Evolutionary conservation across 2,329 filamentous ascomycete species (phyloP).

Genomic region (Apiospora koreana): DNA sequence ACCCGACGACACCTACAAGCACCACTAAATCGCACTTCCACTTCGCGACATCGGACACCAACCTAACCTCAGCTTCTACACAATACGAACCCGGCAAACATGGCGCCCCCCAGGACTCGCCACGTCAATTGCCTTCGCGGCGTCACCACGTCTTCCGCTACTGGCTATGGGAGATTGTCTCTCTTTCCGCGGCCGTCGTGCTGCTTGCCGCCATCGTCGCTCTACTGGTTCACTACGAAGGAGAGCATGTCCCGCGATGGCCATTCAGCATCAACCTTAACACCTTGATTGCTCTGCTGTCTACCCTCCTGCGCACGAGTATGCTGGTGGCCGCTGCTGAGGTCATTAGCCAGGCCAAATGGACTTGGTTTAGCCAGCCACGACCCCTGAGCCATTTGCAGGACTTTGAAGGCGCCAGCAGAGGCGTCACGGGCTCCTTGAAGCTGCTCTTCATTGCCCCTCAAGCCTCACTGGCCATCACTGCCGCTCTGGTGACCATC

Average conservation of each 20-base stretch:
- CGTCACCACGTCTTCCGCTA: slow-evolving; percentile 18
- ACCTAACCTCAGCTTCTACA: neutral
- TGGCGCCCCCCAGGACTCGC: neutral
- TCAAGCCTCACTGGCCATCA: neutral
- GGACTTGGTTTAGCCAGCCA: slow-evolving; percentile 31
- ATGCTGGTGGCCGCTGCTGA: slow-evolving; percentile 30
- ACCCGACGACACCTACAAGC: neutral
- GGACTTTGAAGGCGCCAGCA: slow-evolving; percentile 33
- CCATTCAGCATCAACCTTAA: slow-evolving; percentile 24
- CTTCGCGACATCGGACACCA: neutral
- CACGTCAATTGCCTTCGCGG: neutral
- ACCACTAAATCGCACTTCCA: neutral
- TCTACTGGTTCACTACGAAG: slow-evolving; percentile 17
- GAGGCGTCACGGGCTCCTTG: slow-evolving; percentile 28
- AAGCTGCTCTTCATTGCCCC: slow-evolving; percentile 25
- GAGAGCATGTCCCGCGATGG: slow-evolving; percentile 19
- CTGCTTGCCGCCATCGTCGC: slow-evolving; percentile 19
- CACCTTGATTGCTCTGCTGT: slow-evolving; percentile 21
- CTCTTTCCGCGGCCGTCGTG: slow-evolving; percentile 15
- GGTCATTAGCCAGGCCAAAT: slow-evolving; percentile 34
- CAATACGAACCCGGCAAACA: neutral
- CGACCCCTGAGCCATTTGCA: slow-evolving; percentile 31
- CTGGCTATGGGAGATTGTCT: slow-evolving; percentile 20
- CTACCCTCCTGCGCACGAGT: slow-evolving; percentile 24
- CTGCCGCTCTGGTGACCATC: slow-evolving; percentile 22